Evolutionary conservation across 768 basidiomycete species (phyloP).

Genomic region (Leccinum arenicola): DNA sequence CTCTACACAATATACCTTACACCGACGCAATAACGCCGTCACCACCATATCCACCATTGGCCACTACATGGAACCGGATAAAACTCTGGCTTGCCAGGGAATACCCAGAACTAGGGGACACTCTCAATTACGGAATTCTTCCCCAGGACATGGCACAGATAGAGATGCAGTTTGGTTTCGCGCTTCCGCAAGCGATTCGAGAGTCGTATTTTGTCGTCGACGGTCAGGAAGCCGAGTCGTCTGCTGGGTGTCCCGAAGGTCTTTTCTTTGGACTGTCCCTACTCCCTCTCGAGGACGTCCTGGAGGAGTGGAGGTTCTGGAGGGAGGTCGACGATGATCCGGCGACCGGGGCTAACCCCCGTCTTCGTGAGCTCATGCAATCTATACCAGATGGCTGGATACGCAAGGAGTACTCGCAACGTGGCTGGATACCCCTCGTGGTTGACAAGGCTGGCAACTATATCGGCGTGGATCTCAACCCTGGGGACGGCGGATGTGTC

Average conservation of each 20-base stretch:
- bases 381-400: constrained; percentile 91
- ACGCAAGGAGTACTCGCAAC: constrained; percentile 83
- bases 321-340: constrained; percentile 90
- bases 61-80: constrained; percentile 80
- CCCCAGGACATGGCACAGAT: constrained; percentile 76
- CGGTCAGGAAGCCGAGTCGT: constrained; percentile 90
- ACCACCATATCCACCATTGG: constrained; percentile 70
- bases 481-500: constrained; percentile 64
- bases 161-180: constrained; percentile 81
- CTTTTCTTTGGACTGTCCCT: constrained; percentile 96
- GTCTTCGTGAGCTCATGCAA: constrained; percentile 73
- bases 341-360: constrained; percentile 72
- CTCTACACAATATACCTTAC: constrained; percentile 58
- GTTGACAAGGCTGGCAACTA: constrained; percentile 96
- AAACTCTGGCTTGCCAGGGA: constrained; percentile 78
- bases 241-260: constrained; percentile 85
- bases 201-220: constrained; percentile 88
- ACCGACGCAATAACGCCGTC: constrained; percentile 37
- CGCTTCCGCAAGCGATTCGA: constrained; percentile 81
- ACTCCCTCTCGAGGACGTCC: constrained; percentile 86
- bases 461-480: constrained; percentile 92
- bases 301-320: constrained; percentile 98
- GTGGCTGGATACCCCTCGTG: constrained; percentile 96
- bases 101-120: constrained; percentile 94
- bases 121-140: constrained; percentile 88